Evolutionary conservation across 805 yeast genomes (phyloP).

Genomic region (Maudiozyma bulderi): DNA sequence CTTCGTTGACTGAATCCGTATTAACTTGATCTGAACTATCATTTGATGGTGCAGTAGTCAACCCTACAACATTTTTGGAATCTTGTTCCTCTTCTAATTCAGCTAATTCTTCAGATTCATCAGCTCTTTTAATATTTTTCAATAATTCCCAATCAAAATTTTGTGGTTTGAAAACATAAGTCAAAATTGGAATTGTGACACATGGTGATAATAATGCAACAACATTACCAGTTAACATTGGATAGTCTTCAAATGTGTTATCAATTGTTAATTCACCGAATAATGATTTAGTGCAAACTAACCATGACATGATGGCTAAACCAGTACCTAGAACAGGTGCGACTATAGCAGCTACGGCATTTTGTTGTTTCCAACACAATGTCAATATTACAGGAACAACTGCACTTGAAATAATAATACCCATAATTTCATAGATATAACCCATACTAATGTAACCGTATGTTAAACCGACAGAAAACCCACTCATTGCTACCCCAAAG

Average conservation of each 20-base stretch:
- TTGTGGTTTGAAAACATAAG: conserved; percentile 55
- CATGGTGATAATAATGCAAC: conserved; percentile 71
- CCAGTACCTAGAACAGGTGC: conserved; percentile 75
- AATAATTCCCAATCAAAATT: conserved; percentile 64
- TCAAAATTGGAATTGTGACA: conserved; percentile 55
- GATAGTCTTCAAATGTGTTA: conserved; percentile 69
- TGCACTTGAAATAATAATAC: conserved; percentile 78
- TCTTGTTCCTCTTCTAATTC: conserved; percentile 17
- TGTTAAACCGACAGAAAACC: conserved; percentile 70
- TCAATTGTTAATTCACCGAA: conserved; percentile 37
- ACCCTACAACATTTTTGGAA: neutral
- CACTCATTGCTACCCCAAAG: conserved; percentile 60
- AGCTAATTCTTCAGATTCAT: conserved; percentile 56
- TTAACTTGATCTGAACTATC: conserved; percentile 8
- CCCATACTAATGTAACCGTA: conserved; percentile 84
- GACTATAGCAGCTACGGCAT: conserved; percentile 54
- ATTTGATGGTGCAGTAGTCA: conserved; percentile 7
- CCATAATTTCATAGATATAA: conserved; percentile 80
- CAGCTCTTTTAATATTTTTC: conserved; percentile 53
- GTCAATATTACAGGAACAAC: conserved; percentile 70
- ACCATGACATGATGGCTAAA: conserved; percentile 65
- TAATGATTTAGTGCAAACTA: conserved; percentile 38
- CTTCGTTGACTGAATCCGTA: conserved; percentile 1
- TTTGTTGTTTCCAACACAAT: conserved; percentile 54
- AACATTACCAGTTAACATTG: conserved; percentile 85